A percentile compares a stretch with the other conserved stretches of the same genome.
Conservation (phyloP, 2,329 filamentous ascomycete species). For the Colletotrichum viniferum region DNA sequence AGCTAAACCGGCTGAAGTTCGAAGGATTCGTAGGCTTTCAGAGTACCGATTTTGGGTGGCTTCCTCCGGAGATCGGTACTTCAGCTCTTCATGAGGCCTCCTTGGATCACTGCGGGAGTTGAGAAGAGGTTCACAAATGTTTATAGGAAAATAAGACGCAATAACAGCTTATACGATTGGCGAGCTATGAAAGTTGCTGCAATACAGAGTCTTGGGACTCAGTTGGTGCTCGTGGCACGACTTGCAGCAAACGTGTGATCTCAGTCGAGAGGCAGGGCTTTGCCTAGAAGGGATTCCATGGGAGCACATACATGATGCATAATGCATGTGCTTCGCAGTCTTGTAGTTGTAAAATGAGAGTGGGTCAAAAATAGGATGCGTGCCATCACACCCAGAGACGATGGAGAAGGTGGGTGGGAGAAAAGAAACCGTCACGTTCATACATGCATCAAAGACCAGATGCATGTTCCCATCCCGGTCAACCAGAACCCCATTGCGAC, state of each 20-base stretch:
- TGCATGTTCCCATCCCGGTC: neutral
- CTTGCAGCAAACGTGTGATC: neutral
- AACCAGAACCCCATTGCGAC: conserved; percentile 44
- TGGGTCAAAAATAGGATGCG: neutral
- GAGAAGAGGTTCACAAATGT: neutral
- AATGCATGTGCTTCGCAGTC: neutral
- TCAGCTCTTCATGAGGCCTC: neutral
- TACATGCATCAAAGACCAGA: neutral
- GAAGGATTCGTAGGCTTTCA: neutral
- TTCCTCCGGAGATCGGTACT: neutral
- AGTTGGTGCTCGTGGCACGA: neutral
- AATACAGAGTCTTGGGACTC: neutral
- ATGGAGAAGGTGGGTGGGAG: neutral
- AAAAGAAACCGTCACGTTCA: neutral
- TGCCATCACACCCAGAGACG: neutral
- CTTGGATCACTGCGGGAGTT: neutral
- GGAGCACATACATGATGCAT: neutral
- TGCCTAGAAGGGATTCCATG: neutral
- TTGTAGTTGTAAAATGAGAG: neutral
- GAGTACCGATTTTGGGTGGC: neutral
- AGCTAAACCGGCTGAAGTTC: neutral
- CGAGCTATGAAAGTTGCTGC: neutral
- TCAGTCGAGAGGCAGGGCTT: neutral
- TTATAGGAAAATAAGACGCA: neutral
- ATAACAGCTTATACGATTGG: neutral